These are phyloP conservation scores for Saturnispora quitensis DNA, from an alignment of 805 yeast genomes.

Conservation along the genomic window DNA sequence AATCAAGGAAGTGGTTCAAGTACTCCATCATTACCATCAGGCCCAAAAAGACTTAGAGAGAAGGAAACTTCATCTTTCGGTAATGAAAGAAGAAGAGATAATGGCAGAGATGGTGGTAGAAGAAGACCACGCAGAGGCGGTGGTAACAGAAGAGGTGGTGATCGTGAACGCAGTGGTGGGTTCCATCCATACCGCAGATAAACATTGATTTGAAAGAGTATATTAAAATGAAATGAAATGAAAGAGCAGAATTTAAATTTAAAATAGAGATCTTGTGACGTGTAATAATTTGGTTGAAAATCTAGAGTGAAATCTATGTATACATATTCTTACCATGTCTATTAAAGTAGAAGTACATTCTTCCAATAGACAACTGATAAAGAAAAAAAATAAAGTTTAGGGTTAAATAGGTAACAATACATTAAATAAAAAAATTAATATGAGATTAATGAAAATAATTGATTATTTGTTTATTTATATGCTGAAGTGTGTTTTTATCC, in stretches of 20 bases:
- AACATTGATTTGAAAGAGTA: background rate
- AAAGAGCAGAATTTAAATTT: background rate
- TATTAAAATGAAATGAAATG: background rate
- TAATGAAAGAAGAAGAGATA: conserved; percentile 11
- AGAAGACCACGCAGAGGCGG: conserved; percentile 15
- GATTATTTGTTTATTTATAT: background rate
- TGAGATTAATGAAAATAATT: background rate
- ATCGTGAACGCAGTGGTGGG: conserved; percentile 21
- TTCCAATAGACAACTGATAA: background rate
- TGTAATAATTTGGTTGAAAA: background rate
- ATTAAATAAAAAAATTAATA: background rate
- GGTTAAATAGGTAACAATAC: background rate
- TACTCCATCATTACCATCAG: conserved; percentile 23
- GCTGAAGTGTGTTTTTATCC: background rate
- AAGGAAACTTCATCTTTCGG: conserved; percentile 7
- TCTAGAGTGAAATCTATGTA: background rate
- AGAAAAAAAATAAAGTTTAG: background rate
- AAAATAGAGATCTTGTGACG: background rate
- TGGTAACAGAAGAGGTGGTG: conserved; percentile 16
- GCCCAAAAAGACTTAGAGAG: conserved; percentile 25
- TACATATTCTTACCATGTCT: background rate
- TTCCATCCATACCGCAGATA: conserved; percentile 27
- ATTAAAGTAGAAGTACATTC: background rate
- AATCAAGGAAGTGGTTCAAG: background rate
- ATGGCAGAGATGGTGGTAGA: conserved; percentile 13